phyloP scores from a whole-genome alignment of 176 grass and related monocot genomes.

The Alloteropsis semialata region DNA sequence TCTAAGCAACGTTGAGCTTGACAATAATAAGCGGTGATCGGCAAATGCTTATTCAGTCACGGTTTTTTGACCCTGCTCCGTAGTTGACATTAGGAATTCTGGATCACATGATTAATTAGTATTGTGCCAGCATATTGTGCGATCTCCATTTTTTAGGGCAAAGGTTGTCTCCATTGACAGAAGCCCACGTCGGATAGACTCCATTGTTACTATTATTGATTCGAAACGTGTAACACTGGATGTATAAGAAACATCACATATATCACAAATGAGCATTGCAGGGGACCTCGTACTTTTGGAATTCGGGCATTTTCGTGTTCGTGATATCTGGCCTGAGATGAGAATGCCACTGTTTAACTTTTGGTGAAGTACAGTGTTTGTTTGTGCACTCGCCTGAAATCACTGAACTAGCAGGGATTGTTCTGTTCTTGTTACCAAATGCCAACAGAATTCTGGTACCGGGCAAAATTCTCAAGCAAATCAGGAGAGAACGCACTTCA shows the following conservation, averaged over 20 bases:
- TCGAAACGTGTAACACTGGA: slow-evolving; percentile 6
- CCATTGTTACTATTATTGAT: slow-evolving; percentile 6
- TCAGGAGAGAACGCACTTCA: not conserved
- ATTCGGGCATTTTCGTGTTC: not conserved
- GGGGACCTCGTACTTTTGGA: not conserved
- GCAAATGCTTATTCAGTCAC: not conserved
- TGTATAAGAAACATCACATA: not conserved
- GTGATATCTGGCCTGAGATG: not conserved
- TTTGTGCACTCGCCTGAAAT: not conserved
- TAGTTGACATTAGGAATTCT: slow-evolving; percentile 3
- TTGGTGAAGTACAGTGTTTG: not conserved
- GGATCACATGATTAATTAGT: not conserved
- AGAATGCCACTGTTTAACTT: not conserved
- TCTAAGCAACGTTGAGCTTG: slow-evolving; percentile 31
- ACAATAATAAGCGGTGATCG: slow-evolving; percentile 15
- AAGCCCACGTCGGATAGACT: not conserved
- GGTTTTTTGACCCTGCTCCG: not conserved
- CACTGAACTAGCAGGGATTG: not conserved
- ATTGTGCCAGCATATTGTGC: not conserved
- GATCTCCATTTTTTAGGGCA: not conserved
- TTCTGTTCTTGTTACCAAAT: too few relatives aligned
- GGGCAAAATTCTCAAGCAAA: not conserved
- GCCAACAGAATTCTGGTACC: not conserved
- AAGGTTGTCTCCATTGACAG: not conserved
- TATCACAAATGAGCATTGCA: not conserved